Evolutionary conservation across 2,329 filamentous ascomycete genomes (phyloP).

Genomic region (Cytospora paraplurivora): DNA sequence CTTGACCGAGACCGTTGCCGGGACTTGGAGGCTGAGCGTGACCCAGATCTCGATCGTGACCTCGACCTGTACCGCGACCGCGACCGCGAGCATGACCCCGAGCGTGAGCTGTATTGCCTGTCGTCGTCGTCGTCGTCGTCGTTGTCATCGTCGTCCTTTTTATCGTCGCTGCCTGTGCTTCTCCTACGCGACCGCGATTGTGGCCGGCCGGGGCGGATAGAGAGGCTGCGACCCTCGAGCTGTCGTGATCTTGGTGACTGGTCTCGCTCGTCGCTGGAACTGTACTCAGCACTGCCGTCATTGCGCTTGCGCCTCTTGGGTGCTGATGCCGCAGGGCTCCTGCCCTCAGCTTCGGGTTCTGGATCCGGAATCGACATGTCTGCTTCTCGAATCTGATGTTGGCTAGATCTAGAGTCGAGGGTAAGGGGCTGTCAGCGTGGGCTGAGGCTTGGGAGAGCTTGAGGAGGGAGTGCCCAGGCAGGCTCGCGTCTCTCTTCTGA

Average conservation of each 20-base stretch:
- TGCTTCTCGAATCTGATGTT: neutral
- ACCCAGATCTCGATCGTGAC: constrained; percentile 38
- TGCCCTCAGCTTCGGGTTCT: constrained; percentile 24
- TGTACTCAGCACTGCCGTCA: constrained; percentile 46
- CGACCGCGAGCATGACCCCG: constrained; percentile 29
- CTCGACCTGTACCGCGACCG: constrained; percentile 36
- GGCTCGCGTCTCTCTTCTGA: neutral
- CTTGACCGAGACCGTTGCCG: constrained; percentile 32
- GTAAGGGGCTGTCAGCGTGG: neutral
- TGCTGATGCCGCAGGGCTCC: constrained; percentile 36
- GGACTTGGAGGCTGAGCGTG: constrained; percentile 14
- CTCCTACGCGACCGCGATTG: constrained; percentile 31
- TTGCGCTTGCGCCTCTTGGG: constrained; percentile 46
- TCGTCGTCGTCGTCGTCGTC: neutral
- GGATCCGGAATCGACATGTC: constrained; percentile 6
- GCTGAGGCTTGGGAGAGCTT: neutral
- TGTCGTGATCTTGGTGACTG: constrained; percentile 13
- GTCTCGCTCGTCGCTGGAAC: constrained; percentile 40
- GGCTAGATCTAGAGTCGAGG: neutral
- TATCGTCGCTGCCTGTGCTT: constrained; percentile 26
- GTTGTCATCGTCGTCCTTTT: constrained; percentile 16
- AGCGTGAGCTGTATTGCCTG: constrained; percentile 32
- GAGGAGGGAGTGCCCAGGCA: neutral
- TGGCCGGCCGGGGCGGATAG: constrained; percentile 34
- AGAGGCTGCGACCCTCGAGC: constrained; percentile 31